Conservation (phyloP, 495 filamentous ascomycete species). For the Rusavskia elegans region DNA sequence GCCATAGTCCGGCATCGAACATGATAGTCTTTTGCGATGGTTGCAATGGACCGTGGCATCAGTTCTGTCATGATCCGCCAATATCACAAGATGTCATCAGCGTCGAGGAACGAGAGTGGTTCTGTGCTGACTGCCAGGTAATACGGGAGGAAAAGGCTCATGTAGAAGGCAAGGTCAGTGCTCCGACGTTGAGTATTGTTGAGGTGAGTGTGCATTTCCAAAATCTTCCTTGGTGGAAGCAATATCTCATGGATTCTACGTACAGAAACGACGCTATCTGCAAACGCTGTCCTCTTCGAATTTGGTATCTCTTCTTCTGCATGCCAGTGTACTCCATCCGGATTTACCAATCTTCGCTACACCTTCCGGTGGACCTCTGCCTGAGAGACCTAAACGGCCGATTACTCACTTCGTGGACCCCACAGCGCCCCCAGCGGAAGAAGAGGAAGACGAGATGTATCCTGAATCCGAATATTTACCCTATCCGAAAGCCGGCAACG, state of each 20-base stretch:
- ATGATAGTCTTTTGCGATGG: constrained; percentile 91
- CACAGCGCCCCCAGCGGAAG: constrained; percentile 8
- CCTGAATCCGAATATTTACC: constrained; percentile 31
- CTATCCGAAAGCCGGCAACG: constrained; percentile 51
- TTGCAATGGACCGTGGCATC: constrained; percentile 81
- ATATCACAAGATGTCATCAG: constrained; percentile 56
- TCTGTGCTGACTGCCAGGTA: constrained; percentile 52
- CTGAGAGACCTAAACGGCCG: constrained; percentile 5
- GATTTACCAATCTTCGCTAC: constrained; percentile 24
- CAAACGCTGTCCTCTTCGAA: constrained; percentile 22
- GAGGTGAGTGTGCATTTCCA: constrained; percentile 18
- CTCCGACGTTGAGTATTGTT: constrained; percentile 25
- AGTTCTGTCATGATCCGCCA: constrained; percentile 73
- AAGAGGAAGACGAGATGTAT: constrained; percentile 23
- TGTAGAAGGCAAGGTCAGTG: constrained; percentile 20
- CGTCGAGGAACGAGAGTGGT: constrained; percentile 58
- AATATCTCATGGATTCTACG: background rate
- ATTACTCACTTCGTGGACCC: background rate
- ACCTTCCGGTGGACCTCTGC: background rate
- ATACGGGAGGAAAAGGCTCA: constrained; percentile 15
- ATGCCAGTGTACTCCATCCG: constrained; percentile 23
- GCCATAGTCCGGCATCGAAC: constrained; percentile 59
- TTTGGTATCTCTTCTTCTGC: constrained; percentile 30
- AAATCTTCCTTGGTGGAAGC: background rate
- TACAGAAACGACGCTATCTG: constrained; percentile 33